phyloP scores from a whole-genome alignment of 2,329 filamentous ascomycete genomes.

The Aspergillus quadricinctus region DNA sequence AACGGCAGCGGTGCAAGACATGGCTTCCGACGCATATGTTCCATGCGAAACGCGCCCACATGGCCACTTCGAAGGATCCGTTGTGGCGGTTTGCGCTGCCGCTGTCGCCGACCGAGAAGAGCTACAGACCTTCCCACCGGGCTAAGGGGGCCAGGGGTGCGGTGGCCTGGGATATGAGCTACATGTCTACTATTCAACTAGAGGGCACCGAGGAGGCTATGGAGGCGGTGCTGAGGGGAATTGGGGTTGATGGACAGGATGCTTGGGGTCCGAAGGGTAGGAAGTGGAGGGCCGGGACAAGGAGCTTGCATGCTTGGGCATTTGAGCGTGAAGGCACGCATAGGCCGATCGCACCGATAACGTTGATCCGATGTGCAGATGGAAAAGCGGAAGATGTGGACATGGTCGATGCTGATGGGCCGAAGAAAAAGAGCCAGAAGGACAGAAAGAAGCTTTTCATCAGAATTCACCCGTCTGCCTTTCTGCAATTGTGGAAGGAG shows the following conservation, averaged over 20 bases:
- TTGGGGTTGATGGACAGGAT: slow-evolving; percentile 58
- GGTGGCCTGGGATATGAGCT: slow-evolving; percentile 90
- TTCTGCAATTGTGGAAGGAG: slow-evolving; percentile 61
- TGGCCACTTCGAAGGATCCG: slow-evolving; percentile 73
- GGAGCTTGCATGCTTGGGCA: slow-evolving; percentile 55
- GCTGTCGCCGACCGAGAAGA: slow-evolving; percentile 81
- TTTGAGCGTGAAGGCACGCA: slow-evolving; percentile 51
- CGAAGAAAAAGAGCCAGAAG: slow-evolving; percentile 25
- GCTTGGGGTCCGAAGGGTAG: slow-evolving; percentile 60
- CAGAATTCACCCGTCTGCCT: slow-evolving; percentile 74
- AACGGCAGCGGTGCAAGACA: slow-evolving; percentile 81
- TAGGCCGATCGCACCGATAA: slow-evolving; percentile 66
- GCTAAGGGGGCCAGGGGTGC: slow-evolving; percentile 70
- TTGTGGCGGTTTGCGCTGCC: slow-evolving; percentile 90
- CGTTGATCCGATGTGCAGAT: slow-evolving; percentile 67
- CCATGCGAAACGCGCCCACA: slow-evolving; percentile 85
- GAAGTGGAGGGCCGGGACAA: slow-evolving; percentile 66
- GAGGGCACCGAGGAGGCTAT: slow-evolving; percentile 64
- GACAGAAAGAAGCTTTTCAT: slow-evolving; percentile 58
- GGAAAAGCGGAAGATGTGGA: slow-evolving; percentile 29
- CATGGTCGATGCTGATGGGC: slow-evolving; percentile 29
- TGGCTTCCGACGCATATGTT: slow-evolving; percentile 95
- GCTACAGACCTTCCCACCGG: slow-evolving; percentile 81
- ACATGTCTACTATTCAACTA: slow-evolving; percentile 79
- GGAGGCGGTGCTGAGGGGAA: slow-evolving; percentile 58